Base-by-base conservation (phyloP, 495 filamentous ascomycete species). In the Poronia punctata region DNA sequence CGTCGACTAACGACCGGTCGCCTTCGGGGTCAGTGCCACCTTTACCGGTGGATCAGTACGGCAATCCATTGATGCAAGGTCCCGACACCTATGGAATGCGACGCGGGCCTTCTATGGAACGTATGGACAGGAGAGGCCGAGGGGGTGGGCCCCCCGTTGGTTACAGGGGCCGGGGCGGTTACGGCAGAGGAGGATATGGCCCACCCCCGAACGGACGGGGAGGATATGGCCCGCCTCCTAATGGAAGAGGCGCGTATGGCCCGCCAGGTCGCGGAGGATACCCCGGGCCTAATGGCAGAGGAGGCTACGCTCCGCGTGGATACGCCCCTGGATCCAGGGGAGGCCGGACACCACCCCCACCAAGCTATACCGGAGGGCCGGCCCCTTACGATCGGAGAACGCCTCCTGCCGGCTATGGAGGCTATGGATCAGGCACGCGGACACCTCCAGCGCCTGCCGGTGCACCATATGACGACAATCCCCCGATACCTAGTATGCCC, bases 1-100 rank as follows among this genome's bases (percentile, higher is more conserved):
- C 57, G 8, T 54, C 60, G 2, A 52, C 47, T 24, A 56, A 44
- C 20, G 45, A 17, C 15, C 58, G 48, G 7, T 46, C 50, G 39
- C 38, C 48, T 35, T 41, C 56, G 36, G 48, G 38, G 33, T 46
- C 57, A 28, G 43, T 62, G 35, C 43, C 59, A 61, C 48, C 72
- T 62, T 54, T 52, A 20, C 45, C 58, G 6, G 72, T 74, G 36
- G 85, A 93, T 51, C 78, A 84, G 43, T 82, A 80, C 40, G 84
- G 82, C 7, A 84, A 83, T 50, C 70, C 76, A 7, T 56, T 83
- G 24, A 39, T 50, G 16, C 71, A 71, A 11, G 60, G 72, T 5
- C 68, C 64, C 36, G 68, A 59, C 57, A 58, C 38, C 4, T 71
- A 68, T 41, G 61, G 68, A 11, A 57, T 80, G 57, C 71, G 74